phyloP scores from a whole-genome alignment of 1,284 basidiomycete genomes.

The Flammula alnicola region DNA sequence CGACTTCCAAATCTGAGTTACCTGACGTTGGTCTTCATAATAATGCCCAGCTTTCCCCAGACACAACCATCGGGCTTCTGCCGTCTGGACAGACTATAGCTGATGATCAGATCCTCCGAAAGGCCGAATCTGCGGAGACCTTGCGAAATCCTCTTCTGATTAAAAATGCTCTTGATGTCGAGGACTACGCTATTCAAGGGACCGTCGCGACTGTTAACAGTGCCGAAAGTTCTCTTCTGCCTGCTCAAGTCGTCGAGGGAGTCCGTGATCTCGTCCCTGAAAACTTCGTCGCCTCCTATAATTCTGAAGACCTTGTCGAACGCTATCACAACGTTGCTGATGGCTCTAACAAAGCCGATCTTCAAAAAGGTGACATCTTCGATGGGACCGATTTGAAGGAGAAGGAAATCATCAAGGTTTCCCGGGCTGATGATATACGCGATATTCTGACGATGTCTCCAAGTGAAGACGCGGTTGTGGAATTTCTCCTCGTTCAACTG shows the following conservation, averaged over 20 bases:
- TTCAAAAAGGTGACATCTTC: conserved; percentile 10
- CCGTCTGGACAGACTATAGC: background rate
- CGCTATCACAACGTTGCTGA: conserved; percentile 11
- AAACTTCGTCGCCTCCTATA: background rate
- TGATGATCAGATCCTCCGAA: background rate
- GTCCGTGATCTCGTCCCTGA: background rate
- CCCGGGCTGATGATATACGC: background rate
- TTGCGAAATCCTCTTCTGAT: background rate
- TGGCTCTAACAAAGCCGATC: conserved; percentile 4
- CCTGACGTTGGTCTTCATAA: background rate
- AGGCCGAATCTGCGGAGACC: background rate
- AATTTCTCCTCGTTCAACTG: conserved; percentile 10
- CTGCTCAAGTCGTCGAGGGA: background rate
- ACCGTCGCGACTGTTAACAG: background rate
- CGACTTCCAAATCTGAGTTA: too few species aligned
- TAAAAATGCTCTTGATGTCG: background rate
- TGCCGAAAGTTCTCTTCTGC: background rate
- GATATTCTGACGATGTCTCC: conserved; percentile 6
- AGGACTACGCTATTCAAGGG: too few species aligned
- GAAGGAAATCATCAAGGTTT: background rate
- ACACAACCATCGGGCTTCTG: background rate
- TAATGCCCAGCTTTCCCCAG: background rate
- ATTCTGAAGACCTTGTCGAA: conserved; percentile 3
- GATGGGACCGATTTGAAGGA: background rate
- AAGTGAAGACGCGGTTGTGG: conserved; percentile 10